Percentiles rank a stretch among this genome's conserved stretches.
phyloP scores from a whole-genome alignment of 2,329 filamentous ascomycete species.

The Lecanicillium sp. region DNA sequence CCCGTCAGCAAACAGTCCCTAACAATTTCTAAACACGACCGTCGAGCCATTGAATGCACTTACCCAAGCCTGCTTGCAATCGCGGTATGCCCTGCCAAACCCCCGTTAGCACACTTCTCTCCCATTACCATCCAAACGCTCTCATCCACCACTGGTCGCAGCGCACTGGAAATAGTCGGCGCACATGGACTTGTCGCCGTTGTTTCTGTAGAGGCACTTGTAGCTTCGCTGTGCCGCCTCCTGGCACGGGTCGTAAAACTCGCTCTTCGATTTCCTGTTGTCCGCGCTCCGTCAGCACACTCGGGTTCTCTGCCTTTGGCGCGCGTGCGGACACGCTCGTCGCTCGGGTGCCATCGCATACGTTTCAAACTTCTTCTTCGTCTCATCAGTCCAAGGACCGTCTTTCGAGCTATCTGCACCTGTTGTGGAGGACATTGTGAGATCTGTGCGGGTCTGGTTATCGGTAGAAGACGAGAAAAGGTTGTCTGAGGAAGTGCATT shows the following conservation, averaged over 20 bases:
- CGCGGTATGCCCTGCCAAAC: conserved; percentile 69
- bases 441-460: not conserved
- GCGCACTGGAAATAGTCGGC: conserved; percentile 89
- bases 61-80: conserved; percentile 95
- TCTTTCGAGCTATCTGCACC: conserved; percentile 10
- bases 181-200: conserved; percentile 83
- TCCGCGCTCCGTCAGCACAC: not conserved
- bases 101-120: conserved; percentile 17
- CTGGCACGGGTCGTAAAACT: conserved; percentile 94
- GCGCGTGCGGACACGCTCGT: not conserved
- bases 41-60: conserved; percentile 17
- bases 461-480: not conserved
- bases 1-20: not conserved
- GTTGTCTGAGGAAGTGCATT: not conserved
- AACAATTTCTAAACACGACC: not conserved
- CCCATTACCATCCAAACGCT: not conserved
- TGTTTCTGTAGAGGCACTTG: conserved; percentile 82
- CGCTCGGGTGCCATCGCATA: conserved; percentile 29
- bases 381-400: conserved; percentile 52
- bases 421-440: conserved; percentile 15
- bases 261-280: conserved; percentile 74
- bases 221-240: conserved; percentile 83
- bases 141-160: not conserved
- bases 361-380: conserved; percentile 59
- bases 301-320: not conserved